These are phyloP conservation scores for Saccharum spontaneum DNA, from an alignment of 176 grass and related monocot genomes.

Conservation along the genomic window DNA sequence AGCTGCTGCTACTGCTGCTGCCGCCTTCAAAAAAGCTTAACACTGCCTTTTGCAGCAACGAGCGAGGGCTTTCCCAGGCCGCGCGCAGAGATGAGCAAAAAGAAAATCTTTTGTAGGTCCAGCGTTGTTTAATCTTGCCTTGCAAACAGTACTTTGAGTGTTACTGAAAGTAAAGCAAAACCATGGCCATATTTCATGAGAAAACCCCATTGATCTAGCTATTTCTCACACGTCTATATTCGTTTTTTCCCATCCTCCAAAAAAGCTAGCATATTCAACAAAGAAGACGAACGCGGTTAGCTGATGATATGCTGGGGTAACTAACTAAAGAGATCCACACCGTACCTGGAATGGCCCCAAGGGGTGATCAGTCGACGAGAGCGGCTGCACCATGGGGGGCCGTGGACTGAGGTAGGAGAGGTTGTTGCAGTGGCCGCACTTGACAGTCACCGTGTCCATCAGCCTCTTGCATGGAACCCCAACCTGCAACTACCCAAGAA, in stretches of 20 bases:
- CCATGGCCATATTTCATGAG: slow-evolving; percentile 53
- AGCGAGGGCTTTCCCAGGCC: slow-evolving; percentile 22
- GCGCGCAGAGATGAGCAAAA: slow-evolving; percentile 33
- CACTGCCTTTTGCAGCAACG: slow-evolving; percentile 39
- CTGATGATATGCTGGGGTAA: neutral
- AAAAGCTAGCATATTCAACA: slow-evolving; percentile 22
- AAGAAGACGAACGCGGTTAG: slow-evolving; percentile 6
- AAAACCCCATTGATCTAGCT: slow-evolving; percentile 13
- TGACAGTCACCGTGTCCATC: slow-evolving; percentile 85
- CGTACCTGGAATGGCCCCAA: slow-evolving; percentile 42
- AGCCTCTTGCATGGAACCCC: slow-evolving; percentile 88
- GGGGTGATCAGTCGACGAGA: slow-evolving; percentile 59
- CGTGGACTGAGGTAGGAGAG: slow-evolving; percentile 76
- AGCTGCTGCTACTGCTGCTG: no score
- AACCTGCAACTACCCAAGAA: slow-evolving; percentile 81
- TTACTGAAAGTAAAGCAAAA: slow-evolving; percentile 31
- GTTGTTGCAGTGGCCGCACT: slow-evolving; percentile 93
- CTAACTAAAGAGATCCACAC: slow-evolving; percentile 14
- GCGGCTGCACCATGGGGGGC: slow-evolving; percentile 62
- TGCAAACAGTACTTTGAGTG: slow-evolving; percentile 57
- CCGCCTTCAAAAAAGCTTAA: slow-evolving; percentile 39
- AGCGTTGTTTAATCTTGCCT: slow-evolving; percentile 62
- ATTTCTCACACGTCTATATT: neutral
- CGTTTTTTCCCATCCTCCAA: neutral
- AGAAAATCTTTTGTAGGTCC: slow-evolving; percentile 57